phyloP scores from a whole-genome alignment of 1,284 basidiomycete genomes.

The Puccinia horiana region DNA sequence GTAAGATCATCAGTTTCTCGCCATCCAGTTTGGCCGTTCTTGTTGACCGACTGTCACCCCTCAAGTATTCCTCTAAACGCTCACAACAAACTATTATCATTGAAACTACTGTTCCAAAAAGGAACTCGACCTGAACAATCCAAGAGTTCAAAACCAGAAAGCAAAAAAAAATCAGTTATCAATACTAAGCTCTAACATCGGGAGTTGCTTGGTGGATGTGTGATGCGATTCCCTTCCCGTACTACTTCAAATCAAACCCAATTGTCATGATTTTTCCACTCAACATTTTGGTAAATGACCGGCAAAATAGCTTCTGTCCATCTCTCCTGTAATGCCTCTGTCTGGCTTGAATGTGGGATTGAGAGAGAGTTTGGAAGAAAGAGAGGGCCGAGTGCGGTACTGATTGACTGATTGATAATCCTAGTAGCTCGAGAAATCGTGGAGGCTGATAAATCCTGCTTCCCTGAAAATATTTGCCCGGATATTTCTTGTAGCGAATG shows the following conservation, averaged over 20 bases:
- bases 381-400: conserved; percentile 10
- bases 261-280: neutral
- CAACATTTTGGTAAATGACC: conserved; percentile 25
- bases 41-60: neutral
- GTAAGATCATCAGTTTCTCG: neutral
- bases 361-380: neutral
- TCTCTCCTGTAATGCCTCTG: neutral
- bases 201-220: neutral
- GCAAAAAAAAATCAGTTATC: neutral
- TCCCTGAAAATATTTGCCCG: neutral
- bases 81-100: conserved; percentile 14
- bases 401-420: conserved; percentile 6
- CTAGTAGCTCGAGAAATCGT: neutral
- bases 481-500: conserved; percentile 4
- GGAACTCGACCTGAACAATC: neutral
- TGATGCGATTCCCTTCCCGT: neutral
- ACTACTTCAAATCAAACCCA: neutral
- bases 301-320: neutral
- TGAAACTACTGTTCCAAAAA: neutral
- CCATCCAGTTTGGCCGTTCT: neutral
- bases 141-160: neutral
- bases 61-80: neutral
- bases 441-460: neutral
- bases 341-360: neutral
- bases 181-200: neutral